phyloP scores from a whole-genome alignment of 208 protist species.

The Acanthamoeba healyi region DNA sequence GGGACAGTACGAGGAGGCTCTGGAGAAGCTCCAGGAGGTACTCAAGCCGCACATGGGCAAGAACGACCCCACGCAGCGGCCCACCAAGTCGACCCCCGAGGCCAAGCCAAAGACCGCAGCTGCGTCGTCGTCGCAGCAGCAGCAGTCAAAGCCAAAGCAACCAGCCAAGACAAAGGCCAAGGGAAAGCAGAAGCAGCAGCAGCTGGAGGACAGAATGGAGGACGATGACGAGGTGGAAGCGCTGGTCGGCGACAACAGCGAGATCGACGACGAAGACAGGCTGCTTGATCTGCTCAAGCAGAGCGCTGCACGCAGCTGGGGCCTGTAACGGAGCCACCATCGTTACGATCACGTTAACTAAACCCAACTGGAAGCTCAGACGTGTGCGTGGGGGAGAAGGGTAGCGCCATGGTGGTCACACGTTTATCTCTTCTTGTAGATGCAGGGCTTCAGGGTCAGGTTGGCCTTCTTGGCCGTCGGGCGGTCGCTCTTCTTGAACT shows the following conservation, averaged over 20 bases:
- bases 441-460: conserved; percentile 92
- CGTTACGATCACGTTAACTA: not conserved
- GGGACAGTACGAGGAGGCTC: conserved; percentile 39
- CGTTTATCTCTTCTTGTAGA: conserved; percentile 95
- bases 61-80: conserved; percentile 40
- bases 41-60: conserved; percentile 65
- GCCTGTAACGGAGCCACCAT: not conserved
- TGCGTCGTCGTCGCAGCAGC: too few species aligned
- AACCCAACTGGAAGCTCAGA: too few species aligned
- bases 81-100: not conserved
- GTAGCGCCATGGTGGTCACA: not conserved
- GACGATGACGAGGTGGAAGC: too few species aligned
- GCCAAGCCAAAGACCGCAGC: not conserved
- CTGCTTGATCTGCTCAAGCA: conserved; percentile 2
- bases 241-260: not conserved
- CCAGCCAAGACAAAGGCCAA: not conserved
- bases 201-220: not conserved
- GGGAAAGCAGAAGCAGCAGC: not conserved
- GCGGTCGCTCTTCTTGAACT: conserved; percentile 93
- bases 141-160: not conserved
- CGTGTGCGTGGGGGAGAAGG: too few species aligned
- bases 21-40: conserved; percentile 58
- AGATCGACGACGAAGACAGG: not conserved
- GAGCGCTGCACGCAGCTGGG: conserved; percentile 33
- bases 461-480: conserved; percentile 85